Percentiles rank a stretch among this genome's conserved stretches.
These are phyloP conservation scores for Aureoboletus auriporus DNA, from an alignment of 768 basidiomycete species.

Conservation along the genomic window DNA sequence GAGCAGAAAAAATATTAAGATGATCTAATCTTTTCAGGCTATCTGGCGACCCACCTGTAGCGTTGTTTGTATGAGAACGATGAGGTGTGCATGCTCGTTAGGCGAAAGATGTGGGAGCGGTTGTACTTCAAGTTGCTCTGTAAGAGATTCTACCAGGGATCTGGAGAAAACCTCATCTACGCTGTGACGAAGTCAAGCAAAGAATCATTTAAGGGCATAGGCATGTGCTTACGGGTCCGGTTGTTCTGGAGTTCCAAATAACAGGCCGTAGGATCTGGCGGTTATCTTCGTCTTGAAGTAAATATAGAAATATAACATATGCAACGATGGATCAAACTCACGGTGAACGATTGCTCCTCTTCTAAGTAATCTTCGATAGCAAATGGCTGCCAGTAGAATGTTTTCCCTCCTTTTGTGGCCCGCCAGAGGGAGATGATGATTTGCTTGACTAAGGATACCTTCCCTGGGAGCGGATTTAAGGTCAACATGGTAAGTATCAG, in stretches of 20 bases:
- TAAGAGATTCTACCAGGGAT: slow-evolving; percentile 52
- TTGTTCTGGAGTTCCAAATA: slow-evolving; percentile 49
- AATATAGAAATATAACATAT: not conserved
- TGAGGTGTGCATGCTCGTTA: slow-evolving; percentile 80
- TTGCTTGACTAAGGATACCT: slow-evolving; percentile 79
- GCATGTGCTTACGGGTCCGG: slow-evolving; percentile 41
- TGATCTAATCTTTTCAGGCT: not conserved
- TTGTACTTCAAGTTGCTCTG: slow-evolving; percentile 58
- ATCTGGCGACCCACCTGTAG: slow-evolving; percentile 56
- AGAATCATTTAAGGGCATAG: not conserved
- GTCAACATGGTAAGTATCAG: not conserved
- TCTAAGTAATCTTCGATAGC: slow-evolving; percentile 45
- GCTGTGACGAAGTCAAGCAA: slow-evolving; percentile 27
- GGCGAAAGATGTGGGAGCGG: slow-evolving; percentile 68
- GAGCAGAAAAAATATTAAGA: not conserved
- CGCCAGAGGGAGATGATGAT: slow-evolving; percentile 67
- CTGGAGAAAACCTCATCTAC: slow-evolving; percentile 57
- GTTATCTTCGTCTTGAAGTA: slow-evolving; percentile 12
- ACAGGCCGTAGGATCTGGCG: slow-evolving; percentile 41
- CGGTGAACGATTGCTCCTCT: slow-evolving; percentile 17
- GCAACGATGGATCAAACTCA: slow-evolving; percentile 7
- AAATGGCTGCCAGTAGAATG: slow-evolving; percentile 43
- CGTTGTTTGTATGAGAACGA: slow-evolving; percentile 82
- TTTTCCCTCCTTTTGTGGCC: slow-evolving; percentile 12
- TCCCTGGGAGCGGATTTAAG: slow-evolving; percentile 46